Evolutionary conservation across 176 grass and related monocot genomes (phyloP), one percentile per base, ranked within the genome.

Genomic region (Carex parvula): DNA sequence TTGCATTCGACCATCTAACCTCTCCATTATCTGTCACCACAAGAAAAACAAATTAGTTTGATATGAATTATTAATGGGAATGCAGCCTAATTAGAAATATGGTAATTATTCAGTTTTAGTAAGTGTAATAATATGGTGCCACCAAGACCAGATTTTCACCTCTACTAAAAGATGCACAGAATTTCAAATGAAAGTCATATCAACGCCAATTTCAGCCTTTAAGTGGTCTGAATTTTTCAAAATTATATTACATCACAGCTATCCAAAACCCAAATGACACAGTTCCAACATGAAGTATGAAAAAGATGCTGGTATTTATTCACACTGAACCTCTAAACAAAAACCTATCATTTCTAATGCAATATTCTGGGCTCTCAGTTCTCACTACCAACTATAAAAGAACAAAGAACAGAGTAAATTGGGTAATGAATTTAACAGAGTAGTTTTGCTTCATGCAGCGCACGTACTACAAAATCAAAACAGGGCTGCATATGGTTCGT

Each of bases 1-100:
- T 82, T 94, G 88, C 91, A 91, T 93, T 86, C 70, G 84, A 42
- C 85, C 90, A 46, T 99, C 96, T 41, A 99, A 83, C 42, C 90
- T 90, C 83, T 90, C 91, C 89, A 94, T 81, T 87, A 99, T 95
- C 93, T 99, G 83, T 6, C 76, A 83, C 48, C 66, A 77, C 67
- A 91, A 78, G 78, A 9, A 64, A 50, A 22, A 35, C 52, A 86
- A 70, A 60, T 80, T 41, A 62, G 54, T 89, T 68, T 78, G 16
- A 84, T 6, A 82, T 50, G 37, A 50, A 42, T 46, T 24, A 52
- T 32, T 48, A 33, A 22, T 15, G 5, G 70, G 20, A 8, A 74
- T 74, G 70, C 44, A 26, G 44, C 0, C 0, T 75, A 52, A 26
- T 75, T 52, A 53, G 9, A 52, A 8, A 74, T 13, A 52, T 2